A percentile compares a stretch with the other conserved stretches of the same genome.
phyloP scores from a whole-genome alignment of 192 early-diverging fungal genomes.

The Phlyctochytrium bullatum region DNA sequence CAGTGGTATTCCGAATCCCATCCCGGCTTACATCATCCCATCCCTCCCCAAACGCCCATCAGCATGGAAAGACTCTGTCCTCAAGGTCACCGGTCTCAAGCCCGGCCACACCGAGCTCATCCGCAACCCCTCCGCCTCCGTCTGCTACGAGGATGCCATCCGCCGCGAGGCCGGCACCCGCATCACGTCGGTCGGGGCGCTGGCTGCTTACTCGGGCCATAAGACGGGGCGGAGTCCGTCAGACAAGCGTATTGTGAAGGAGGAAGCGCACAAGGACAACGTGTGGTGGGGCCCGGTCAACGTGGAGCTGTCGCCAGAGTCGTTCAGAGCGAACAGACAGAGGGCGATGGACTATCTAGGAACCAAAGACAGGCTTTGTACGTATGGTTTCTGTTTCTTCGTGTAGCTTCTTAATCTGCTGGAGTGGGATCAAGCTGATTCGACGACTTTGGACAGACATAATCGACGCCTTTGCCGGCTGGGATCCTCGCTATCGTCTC shows the following conservation, averaged over 20 bases:
- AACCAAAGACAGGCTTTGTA: slow-evolving; percentile 54
- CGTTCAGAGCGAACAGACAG: slow-evolving; percentile 77
- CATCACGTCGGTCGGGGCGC: slow-evolving; percentile 81
- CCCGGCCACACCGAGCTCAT: slow-evolving; percentile 7
- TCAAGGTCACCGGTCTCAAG: neutral
- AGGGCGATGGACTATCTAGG: slow-evolving; percentile 87
- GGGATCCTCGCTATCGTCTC: slow-evolving; percentile 87
- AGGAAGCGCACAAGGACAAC: slow-evolving; percentile 23
- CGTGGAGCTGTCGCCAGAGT: slow-evolving; percentile 43
- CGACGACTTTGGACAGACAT: too few relatives aligned
- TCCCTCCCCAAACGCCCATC: neutral
- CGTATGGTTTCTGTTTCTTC: neutral
- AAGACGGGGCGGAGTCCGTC: slow-evolving; percentile 82
- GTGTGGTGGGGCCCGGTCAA: slow-evolving; percentile 92
- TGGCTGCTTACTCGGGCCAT: slow-evolving; percentile 76
- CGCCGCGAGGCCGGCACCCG: slow-evolving; percentile 71
- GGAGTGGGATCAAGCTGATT: too few relatives aligned
- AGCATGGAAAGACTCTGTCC: slow-evolving; percentile 1
- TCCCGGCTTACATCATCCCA: too few relatives aligned
- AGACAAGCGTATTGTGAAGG: slow-evolving; percentile 92
- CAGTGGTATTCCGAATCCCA: too few relatives aligned
- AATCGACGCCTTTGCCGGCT: slow-evolving; percentile 89
- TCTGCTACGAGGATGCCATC: slow-evolving; percentile 73
- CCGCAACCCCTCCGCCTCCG: slow-evolving; percentile 26
- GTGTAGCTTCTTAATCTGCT: too few relatives aligned